Evolutionary conservation across 768 basidiomycete genomes (phyloP), one percentile per base, ranked within the genome.

Genomic region (Neoboletus subvelutipes): DNA sequence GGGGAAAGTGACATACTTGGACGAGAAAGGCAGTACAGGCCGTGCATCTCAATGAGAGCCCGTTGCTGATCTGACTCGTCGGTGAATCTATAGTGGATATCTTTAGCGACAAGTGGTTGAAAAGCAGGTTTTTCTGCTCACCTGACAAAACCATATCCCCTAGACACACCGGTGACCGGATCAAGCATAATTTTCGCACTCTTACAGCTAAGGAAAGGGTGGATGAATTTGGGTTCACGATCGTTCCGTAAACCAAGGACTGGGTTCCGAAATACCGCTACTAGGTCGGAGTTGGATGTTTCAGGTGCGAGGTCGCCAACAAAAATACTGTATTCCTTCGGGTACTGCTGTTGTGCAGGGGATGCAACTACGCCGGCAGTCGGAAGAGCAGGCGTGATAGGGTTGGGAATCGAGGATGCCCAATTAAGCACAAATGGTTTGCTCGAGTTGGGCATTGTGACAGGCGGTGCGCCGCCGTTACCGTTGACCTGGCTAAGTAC

Each of bases 131-230:
- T 47, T 58, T 22, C 12, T 5, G 72, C 82, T 51, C 58, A 87
- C 90, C 94, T 82, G 39, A 97, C 94, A 67, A 96, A 96, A 29
- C 94, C 94, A 71, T 95, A 96, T 4, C 94, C 94, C 59, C 92
- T 81, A 29, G 90, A 92, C 22, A 93, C 84, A 18, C 93, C 93
- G 5, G 92, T 93, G 22, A 88, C 83, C 2, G 94, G 92, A 71
- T 94, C 92, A 47, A 93, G 77, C 92, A 94, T 94, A 62, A 93
- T 96, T 77, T 94, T 94, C 31, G 94, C 94, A 71, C 92, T 94
- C 77, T 93, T 94, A 75, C 93, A 94, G 70, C 92, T 94, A 37
- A 84, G 73, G 75, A 96, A 97, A 3, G 92, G 91, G 9, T 86
- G 82, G 52, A 95, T 92, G 62, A 92, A 90, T 71, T 91, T 90